Conservation (phyloP, 768 basidiomycete species). For the Macrolepiota dolichaula region DNA sequence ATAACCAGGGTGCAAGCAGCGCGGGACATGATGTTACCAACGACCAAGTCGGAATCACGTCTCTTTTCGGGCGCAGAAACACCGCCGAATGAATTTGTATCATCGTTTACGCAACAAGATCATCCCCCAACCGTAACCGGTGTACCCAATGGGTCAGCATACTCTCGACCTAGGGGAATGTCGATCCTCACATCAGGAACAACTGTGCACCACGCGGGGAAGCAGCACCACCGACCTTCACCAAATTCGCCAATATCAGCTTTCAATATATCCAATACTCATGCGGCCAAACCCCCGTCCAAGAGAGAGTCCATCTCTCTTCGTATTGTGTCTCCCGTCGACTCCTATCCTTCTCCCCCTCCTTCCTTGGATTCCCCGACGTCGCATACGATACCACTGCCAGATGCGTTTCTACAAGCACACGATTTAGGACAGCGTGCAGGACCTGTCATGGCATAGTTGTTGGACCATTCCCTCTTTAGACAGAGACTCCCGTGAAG, state of each 20-base stretch:
- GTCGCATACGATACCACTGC: constrained; percentile 23
- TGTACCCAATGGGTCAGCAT: constrained; percentile 19
- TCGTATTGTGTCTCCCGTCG: constrained; percentile 24
- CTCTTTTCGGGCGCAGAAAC: constrained; percentile 42
- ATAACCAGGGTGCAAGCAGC: constrained; percentile 74
- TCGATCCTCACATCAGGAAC: constrained; percentile 18
- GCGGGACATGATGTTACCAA: constrained; percentile 65
- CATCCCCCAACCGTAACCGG: not conserved
- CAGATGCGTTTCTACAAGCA: constrained; percentile 7
- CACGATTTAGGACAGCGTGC: constrained; percentile 1
- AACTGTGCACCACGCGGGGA: not conserved
- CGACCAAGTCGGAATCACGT: constrained; percentile 56
- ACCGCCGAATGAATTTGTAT: constrained; percentile 24
- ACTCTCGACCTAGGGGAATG: constrained; percentile 34
- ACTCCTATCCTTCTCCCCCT: constrained; percentile 51
- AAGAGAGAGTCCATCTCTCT: constrained; percentile 10
- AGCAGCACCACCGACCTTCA: constrained; percentile 11
- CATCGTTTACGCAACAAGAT: not conserved
- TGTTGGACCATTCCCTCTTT: not conserved
- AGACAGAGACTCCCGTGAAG: not conserved
- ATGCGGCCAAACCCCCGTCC: not conserved
- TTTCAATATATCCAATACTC: not conserved
- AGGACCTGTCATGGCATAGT: not conserved
- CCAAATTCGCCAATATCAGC: constrained; percentile 1
- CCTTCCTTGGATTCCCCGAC: constrained; percentile 32